Conservation (phyloP, 2,329 filamentous ascomycete genomes). For the Neofusicoccum kwambonambiense region DNA sequence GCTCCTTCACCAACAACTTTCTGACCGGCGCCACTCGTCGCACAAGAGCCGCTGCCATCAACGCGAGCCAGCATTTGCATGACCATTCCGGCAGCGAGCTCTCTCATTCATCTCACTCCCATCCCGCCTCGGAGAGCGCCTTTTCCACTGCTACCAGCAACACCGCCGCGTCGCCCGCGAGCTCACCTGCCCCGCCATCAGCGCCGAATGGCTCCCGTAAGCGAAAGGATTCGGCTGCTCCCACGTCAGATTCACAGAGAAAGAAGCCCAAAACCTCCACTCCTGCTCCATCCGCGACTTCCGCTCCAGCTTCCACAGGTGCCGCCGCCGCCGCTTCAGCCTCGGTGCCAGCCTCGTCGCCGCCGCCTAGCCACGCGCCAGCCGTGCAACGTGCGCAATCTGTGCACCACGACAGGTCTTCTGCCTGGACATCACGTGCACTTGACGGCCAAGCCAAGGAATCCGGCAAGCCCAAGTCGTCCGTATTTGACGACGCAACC, state of each 20-base stretch:
- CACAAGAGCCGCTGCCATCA: constrained; percentile 1
- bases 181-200: constrained; percentile 14
- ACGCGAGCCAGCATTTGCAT: constrained; percentile 4
- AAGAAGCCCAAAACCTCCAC: background rate
- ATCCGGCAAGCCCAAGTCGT: constrained; percentile 1
- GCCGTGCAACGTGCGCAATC: background rate
- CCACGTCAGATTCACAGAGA: background rate
- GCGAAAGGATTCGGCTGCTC: constrained; percentile 16
- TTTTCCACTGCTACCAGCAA: constrained; percentile 8
- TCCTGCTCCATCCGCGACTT: constrained; percentile 1
- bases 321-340: background rate
- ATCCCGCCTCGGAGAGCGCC: constrained; percentile 5
- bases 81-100: constrained; percentile 8
- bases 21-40: constrained; percentile 7
- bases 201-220: background rate
- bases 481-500: constrained; percentile 10
- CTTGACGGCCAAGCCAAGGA: constrained; percentile 2
- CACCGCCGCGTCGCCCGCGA: constrained; percentile 10
- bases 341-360: constrained; percentile 1
- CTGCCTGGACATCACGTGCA: constrained; percentile 1
- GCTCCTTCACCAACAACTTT: constrained; percentile 17
- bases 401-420: background rate
- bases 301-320: background rate
- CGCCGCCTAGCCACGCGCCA: background rate
- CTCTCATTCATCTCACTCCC: background rate